phyloP scores from a whole-genome alignment of 805 yeast species.

The Lipomyces lipofer region DNA sequence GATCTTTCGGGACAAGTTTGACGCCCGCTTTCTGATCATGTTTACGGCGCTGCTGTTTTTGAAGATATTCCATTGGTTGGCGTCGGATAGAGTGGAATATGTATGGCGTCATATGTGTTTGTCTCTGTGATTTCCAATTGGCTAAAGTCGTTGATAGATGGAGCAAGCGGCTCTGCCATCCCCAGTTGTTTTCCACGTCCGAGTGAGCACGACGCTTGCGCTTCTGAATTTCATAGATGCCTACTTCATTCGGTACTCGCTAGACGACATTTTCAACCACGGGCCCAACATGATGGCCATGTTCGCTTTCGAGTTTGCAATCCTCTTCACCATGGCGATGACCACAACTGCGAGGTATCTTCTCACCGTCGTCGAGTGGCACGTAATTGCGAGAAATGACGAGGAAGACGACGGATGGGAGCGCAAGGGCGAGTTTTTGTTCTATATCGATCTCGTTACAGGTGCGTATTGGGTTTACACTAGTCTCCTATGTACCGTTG shows the following conservation, averaged over 20 bases:
- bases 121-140: constrained; percentile 38
- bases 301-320: constrained; percentile 75
- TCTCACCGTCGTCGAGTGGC: constrained; percentile 59
- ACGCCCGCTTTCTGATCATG: constrained; percentile 48
- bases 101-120: no score
- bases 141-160: constrained; percentile 13
- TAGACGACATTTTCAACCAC: constrained; percentile 36
- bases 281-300: constrained; percentile 50
- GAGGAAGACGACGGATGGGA: constrained; percentile 75
- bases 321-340: constrained; percentile 57
- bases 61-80: constrained; percentile 76
- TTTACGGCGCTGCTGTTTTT: constrained; percentile 49
- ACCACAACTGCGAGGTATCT: constrained; percentile 49
- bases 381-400: constrained; percentile 44
- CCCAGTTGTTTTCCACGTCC: constrained; percentile 40
- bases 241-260: constrained; percentile 53
- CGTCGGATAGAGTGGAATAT: constrained; percentile 53
- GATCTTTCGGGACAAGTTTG: constrained; percentile 52
- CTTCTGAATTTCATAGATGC: constrained; percentile 54
- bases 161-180: constrained; percentile 45
- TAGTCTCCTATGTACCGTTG: no score
- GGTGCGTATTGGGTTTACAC: no score
- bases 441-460: constrained; percentile 51
- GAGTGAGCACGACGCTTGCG: constrained; percentile 49
- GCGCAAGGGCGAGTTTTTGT: constrained; percentile 58